A percentile compares a stretch with the other conserved stretches of the same genome.
Evolutionary conservation across 2,329 filamentous ascomycete species (phyloP).

Genomic region (Neophaeococcomyces mojaviensis): DNA sequence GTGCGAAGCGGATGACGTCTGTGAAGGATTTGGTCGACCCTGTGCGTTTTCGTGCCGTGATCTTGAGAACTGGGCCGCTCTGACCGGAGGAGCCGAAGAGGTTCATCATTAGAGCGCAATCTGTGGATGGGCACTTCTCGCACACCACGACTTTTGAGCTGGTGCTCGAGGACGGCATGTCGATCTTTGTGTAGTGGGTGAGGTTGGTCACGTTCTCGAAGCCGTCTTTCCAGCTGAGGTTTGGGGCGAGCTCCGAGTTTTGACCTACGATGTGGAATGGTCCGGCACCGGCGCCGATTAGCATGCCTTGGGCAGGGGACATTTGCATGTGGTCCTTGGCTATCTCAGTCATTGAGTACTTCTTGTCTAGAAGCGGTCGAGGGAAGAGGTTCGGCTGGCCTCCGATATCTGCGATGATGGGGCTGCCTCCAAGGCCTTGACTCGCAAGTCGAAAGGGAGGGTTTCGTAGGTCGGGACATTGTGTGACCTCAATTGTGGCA

Average conservation of each 20-base stretch:
- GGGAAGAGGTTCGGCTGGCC: conserved; percentile 38
- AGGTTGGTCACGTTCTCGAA: conserved; percentile 23
- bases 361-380: conserved; percentile 28
- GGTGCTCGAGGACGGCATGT: conserved; percentile 13
- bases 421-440: conserved; percentile 34
- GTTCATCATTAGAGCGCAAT: conserved; percentile 39
- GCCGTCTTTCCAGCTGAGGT: conserved; percentile 27
- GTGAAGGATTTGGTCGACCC: conserved; percentile 28
- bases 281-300: conserved; percentile 39
- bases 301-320: conserved; percentile 24
- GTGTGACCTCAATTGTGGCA: background rate
- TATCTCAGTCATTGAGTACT: conserved; percentile 29
- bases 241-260: conserved; percentile 39
- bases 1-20: conserved; percentile 27
- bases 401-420: conserved; percentile 38
- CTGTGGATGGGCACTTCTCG: conserved; percentile 22
- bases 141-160: conserved; percentile 18
- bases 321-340: conserved; percentile 31
- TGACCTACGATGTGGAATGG: conserved; percentile 35
- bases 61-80: conserved; percentile 30
- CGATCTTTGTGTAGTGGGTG: conserved; percentile 26
- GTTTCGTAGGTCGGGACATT: conserved; percentile 29
- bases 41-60: conserved; percentile 28
- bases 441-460: conserved; percentile 34
- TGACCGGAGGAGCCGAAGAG: conserved; percentile 33